A percentile compares a stretch with the other conserved stretches of the same genome.
Conservation (phyloP, 169 alveolate genomes). For the Eimeria sp. region DNA sequence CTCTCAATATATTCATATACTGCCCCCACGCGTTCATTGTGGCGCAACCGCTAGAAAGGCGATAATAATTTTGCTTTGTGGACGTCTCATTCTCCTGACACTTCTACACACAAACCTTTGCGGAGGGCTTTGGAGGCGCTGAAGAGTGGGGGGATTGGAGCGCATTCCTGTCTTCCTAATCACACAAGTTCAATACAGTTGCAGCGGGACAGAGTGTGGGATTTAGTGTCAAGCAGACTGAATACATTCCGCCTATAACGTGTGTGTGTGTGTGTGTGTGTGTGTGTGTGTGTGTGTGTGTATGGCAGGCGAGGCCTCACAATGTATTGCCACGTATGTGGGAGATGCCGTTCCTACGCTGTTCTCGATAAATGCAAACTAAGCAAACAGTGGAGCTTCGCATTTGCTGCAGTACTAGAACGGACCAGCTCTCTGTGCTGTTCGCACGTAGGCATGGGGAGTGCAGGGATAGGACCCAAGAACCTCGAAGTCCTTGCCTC, state of each 20-base stretch:
- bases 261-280: background rate
- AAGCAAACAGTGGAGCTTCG: background rate
- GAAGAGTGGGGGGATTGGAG: background rate
- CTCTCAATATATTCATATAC: background rate
- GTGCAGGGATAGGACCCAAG: background rate
- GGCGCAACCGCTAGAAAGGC: background rate
- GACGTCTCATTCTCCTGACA: background rate
- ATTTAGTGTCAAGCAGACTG: background rate
- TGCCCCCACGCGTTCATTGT: background rate
- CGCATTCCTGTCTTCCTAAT: background rate
- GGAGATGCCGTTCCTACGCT: background rate
- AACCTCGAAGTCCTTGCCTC: background rate
- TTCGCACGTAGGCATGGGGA: background rate
- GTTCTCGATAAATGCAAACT: background rate
- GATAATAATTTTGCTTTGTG: background rate
- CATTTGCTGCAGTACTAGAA: background rate
- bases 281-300: background rate
- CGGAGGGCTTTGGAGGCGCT: background rate
- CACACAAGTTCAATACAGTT: background rate
- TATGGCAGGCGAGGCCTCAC: background rate
- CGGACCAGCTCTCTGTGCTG: slow-evolving; percentile 12
- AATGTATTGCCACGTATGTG: background rate
- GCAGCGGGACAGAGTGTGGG: background rate
- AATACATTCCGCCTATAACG: background rate
- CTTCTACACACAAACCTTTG: background rate